Percentiles rank a stretch among this genome's conserved stretches.
Conservation (phyloP, 2,329 filamentous ascomycete species). For the Aureobasidium sp. region DNA sequence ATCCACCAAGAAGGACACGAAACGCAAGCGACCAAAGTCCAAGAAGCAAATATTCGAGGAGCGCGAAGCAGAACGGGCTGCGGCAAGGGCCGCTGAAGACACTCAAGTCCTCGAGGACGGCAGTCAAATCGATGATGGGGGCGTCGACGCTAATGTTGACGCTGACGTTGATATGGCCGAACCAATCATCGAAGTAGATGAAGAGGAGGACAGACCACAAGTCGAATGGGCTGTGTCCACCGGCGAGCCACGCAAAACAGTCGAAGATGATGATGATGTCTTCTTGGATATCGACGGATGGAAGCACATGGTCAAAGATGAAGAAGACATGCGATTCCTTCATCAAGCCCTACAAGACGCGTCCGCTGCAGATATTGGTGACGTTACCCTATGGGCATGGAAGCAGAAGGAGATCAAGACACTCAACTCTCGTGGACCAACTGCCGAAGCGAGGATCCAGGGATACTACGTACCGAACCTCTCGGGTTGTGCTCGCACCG, state of each 20-base stretch:
- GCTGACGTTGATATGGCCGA: constrained; percentile 39
- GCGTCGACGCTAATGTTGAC: constrained; percentile 39
- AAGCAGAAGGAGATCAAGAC: constrained; percentile 66
- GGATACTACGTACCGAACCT: constrained; percentile 78
- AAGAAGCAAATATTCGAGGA: constrained; percentile 73
- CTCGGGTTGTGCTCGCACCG: constrained; percentile 81
- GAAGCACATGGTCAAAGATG: constrained; percentile 61
- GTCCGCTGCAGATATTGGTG: constrained; percentile 45
- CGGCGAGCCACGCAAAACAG: constrained; percentile 54
- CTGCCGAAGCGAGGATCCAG: constrained; percentile 48
- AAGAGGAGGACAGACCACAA: constrained; percentile 45
- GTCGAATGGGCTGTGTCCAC: constrained; percentile 56
- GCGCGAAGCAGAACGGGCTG: constrained; percentile 50
- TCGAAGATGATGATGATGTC: constrained; percentile 58
- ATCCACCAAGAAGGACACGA: constrained; percentile 39
- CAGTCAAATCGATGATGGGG: constrained; percentile 30
- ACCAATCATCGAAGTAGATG: constrained; percentile 28
- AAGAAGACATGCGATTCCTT: constrained; percentile 57
- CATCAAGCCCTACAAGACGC: constrained; percentile 44
- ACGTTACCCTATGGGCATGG: constrained; percentile 60
- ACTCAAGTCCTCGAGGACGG: constrained; percentile 27
- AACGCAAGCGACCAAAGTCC: constrained; percentile 59
- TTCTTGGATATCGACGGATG: constrained; percentile 65
- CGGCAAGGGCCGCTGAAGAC: constrained; percentile 26
- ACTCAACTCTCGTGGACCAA: constrained; percentile 54